phyloP scores from a whole-genome alignment of 345 rosid species.

The Hypericum androsaemum region DNA sequence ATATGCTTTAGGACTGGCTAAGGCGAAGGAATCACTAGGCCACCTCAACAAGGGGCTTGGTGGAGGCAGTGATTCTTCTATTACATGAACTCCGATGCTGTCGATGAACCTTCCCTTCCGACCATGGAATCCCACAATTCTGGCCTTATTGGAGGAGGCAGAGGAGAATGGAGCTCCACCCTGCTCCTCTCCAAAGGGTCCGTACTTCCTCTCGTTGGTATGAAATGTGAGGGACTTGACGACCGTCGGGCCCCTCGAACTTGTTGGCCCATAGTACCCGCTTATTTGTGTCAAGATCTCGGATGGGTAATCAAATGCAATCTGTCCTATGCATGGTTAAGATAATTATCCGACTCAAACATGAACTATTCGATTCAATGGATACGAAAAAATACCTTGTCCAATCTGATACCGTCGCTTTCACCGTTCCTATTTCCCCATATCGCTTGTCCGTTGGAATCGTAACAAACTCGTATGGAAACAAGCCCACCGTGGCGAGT shows the following conservation, averaged over 20 bases:
- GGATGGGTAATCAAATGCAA: conserved; percentile 18
- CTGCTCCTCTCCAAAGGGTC: conserved; percentile 27
- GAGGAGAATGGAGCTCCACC: conserved; percentile 17
- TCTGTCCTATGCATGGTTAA: too few relatives aligned
- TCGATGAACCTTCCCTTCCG: conserved; percentile 15
- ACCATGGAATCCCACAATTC: conserved; percentile 22
- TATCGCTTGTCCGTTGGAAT: conserved; percentile 17
- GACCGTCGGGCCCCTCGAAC: conserved; percentile 11
- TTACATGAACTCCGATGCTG: conserved; percentile 20
- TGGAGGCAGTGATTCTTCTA: not conserved
- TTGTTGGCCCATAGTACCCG: conserved; percentile 22
- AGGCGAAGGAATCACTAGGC: too few relatives aligned
- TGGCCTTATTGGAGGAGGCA: conserved; percentile 7
- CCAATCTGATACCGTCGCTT: conserved; percentile 14
- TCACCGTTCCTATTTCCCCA: conserved; percentile 26
- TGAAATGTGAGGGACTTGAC: conserved; percentile 17
- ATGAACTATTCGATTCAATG: not conserved
- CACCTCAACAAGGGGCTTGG: too few relatives aligned
- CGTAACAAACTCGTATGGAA: conserved; percentile 18
- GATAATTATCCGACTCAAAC: too few relatives aligned
- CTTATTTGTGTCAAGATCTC: conserved; percentile 18
- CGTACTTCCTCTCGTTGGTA: conserved; percentile 20
- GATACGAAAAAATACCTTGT: conserved; percentile 9
- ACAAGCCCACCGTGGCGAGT: conserved; percentile 14
- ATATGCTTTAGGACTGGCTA: too few relatives aligned